phyloP scores from a whole-genome alignment of 768 basidiomycete species.

The Suillus decipiens region DNA sequence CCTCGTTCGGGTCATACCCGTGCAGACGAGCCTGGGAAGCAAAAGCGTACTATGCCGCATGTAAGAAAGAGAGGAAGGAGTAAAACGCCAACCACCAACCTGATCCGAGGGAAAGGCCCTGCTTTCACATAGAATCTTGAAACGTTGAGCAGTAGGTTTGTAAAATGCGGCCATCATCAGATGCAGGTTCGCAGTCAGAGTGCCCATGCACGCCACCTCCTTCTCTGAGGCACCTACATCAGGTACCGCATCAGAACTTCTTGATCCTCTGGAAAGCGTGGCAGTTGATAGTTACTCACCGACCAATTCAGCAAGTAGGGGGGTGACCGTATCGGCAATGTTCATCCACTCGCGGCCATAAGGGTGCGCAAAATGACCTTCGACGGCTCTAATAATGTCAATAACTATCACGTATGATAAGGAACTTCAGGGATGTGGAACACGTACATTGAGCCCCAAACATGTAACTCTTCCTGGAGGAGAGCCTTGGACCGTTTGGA shows the following conservation, averaged over 20 bases:
- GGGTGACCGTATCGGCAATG: conserved; percentile 70
- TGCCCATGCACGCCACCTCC: conserved; percentile 96
- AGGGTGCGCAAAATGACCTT: conserved; percentile 92
- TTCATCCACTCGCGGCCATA: conserved; percentile 79
- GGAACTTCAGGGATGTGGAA: not conserved
- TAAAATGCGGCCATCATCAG: conserved; percentile 95
- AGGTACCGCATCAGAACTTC: conserved; percentile 2
- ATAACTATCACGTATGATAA: conserved; percentile 16
- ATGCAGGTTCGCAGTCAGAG: conserved; percentile 93
- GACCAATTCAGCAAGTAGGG: conserved; percentile 77
- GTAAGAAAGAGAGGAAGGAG: conserved; percentile 4
- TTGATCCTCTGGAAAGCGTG: not conserved
- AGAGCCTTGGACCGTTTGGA: conserved; percentile 72
- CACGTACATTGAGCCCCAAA: conserved; percentile 75
- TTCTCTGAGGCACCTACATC: conserved; percentile 74
- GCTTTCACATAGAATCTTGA: conserved; percentile 94
- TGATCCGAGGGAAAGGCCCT: conserved; percentile 97
- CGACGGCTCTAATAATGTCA: conserved; percentile 61
- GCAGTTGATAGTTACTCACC: conserved; percentile 48
- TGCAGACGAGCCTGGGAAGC: conserved; percentile 86
- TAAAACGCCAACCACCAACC: conserved; percentile 43
- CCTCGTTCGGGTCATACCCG: conserved; percentile 69
- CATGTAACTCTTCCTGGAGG: conserved; percentile 78
- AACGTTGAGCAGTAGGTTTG: conserved; percentile 79
- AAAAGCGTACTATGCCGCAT: conserved; percentile 80